phyloP scores from a whole-genome alignment of 2,329 filamentous ascomycete genomes.

The Fusarium sp. region DNA sequence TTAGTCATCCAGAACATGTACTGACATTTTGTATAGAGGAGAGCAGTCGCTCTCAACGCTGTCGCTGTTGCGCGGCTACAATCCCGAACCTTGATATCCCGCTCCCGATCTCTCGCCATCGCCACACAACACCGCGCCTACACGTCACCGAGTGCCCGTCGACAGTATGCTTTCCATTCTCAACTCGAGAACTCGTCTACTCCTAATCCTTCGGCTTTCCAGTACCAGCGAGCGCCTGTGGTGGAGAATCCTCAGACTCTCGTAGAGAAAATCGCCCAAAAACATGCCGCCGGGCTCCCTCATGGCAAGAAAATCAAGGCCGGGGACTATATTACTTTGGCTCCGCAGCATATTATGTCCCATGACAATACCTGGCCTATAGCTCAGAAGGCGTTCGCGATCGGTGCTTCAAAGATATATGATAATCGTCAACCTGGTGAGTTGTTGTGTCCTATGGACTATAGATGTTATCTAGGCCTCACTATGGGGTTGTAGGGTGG shows the following conservation, averaged over 20 bases:
- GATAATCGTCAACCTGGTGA: constrained; percentile 67
- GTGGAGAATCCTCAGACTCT: constrained; percentile 72
- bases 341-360: constrained; percentile 80
- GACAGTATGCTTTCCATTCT: constrained; percentile 61
- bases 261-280: constrained; percentile 92
- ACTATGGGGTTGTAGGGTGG: constrained; percentile 48
- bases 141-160: constrained; percentile 5
- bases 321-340: constrained; percentile 86
- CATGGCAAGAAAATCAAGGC: constrained; percentile 77
- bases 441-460: neutral
- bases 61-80: constrained; percentile 12
- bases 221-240: constrained; percentile 55
- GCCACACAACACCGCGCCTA: constrained; percentile 24
- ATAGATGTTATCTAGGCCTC: neutral
- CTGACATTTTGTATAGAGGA: constrained; percentile 11
- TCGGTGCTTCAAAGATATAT: constrained; percentile 75
- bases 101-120: constrained; percentile 21
- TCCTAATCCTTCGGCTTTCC: constrained; percentile 61
- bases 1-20: fast-evolving
- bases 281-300: constrained; percentile 79
- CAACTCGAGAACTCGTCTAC: constrained; percentile 65
- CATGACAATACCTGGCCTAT: constrained; percentile 88
- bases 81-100: constrained; percentile 1
- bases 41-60: constrained; percentile 30
- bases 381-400: too few relatives aligned